phyloP scores from a whole-genome alignment of 805 yeast genomes.

The Hanseniaspora vineae region DNA sequence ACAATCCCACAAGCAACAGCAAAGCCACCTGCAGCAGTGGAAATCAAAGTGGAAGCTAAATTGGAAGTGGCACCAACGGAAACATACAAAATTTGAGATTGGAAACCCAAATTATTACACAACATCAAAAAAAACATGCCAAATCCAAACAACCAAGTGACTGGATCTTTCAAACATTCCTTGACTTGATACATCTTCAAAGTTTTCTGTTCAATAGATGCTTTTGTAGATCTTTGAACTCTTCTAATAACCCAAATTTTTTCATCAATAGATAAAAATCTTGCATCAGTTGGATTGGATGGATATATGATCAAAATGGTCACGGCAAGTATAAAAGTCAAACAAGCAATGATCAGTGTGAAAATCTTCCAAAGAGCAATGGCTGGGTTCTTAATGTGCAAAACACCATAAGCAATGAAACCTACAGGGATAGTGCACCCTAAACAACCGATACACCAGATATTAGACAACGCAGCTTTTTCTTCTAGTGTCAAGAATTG shows the following conservation, averaged over 20 bases:
- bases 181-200: slow-evolving; percentile 36
- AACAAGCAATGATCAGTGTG: slow-evolving; percentile 42
- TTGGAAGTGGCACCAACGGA: slow-evolving; percentile 30
- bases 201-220: slow-evolving; percentile 32
- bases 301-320: slow-evolving; percentile 34
- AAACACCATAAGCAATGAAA: slow-evolving; percentile 31
- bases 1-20: slow-evolving; percentile 29
- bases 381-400: slow-evolving; percentile 15
- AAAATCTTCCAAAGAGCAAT: slow-evolving; percentile 39
- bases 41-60: slow-evolving; percentile 36
- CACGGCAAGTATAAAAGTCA: slow-evolving; percentile 31
- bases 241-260: slow-evolving; percentile 37
- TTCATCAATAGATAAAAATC: slow-evolving; percentile 35
- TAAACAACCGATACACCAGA: slow-evolving; percentile 39
- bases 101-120: slow-evolving; percentile 42
- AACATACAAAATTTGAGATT: slow-evolving; percentile 35
- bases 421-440: slow-evolving; percentile 42
- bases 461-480: slow-evolving; percentile 39
- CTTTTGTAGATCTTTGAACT: slow-evolving; percentile 27
- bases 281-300: slow-evolving; percentile 40
- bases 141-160: slow-evolving; percentile 30
- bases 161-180: slow-evolving; percentile 39
- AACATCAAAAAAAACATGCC: slow-evolving; percentile 30
- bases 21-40: slow-evolving; percentile 41
- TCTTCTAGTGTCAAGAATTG: slow-evolving; percentile 37